A percentile compares a stretch with the other conserved stretches of the same genome.
These are phyloP conservation scores for Boletus pseudopeckii DNA, from an alignment of 768 basidiomycete genomes.

Conservation along the genomic window DNA sequence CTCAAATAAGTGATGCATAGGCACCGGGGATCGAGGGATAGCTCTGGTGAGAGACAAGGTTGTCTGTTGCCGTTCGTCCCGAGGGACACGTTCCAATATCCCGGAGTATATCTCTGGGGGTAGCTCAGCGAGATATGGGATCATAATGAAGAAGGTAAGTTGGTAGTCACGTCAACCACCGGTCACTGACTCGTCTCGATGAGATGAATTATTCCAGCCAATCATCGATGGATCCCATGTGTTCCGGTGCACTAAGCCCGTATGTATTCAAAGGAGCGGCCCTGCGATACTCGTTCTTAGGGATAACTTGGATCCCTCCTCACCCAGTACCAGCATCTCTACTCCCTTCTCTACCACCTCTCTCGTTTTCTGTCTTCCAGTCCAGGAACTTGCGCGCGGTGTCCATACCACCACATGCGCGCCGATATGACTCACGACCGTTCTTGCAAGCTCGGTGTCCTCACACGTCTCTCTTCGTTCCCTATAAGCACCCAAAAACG, in stretches of 20 bases:
- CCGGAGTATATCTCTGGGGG: slow-evolving; percentile 66
- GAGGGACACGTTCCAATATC: slow-evolving; percentile 52
- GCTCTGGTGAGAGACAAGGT: slow-evolving; percentile 59
- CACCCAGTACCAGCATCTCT: slow-evolving; percentile 38
- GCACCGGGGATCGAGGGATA: slow-evolving; percentile 58
- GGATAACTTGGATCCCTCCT: slow-evolving; percentile 23
- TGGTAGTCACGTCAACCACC: neutral
- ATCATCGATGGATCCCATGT: neutral
- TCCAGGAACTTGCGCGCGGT: slow-evolving; percentile 47
- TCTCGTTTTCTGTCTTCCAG: slow-evolving; percentile 43
- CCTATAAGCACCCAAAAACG: slow-evolving; percentile 48
- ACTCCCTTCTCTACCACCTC: slow-evolving; percentile 51
- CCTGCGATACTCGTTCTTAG: slow-evolving; percentile 32
- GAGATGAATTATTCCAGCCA: neutral
- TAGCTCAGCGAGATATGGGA: slow-evolving; percentile 33
- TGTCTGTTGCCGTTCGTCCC: slow-evolving; percentile 45
- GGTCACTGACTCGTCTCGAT: neutral
- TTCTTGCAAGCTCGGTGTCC: slow-evolving; percentile 31
- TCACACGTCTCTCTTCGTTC: slow-evolving; percentile 12
- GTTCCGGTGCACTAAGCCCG: neutral
- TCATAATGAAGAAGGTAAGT: slow-evolving; percentile 11
- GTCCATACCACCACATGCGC: slow-evolving; percentile 53
- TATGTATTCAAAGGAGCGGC: slow-evolving; percentile 14
- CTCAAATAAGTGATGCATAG: slow-evolving; percentile 55
- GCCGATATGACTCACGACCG: slow-evolving; percentile 48